These are phyloP conservation scores for Helianthus tuberosus DNA, from an alignment of 129 eudicot genomes.

Conservation along the genomic window DNA sequence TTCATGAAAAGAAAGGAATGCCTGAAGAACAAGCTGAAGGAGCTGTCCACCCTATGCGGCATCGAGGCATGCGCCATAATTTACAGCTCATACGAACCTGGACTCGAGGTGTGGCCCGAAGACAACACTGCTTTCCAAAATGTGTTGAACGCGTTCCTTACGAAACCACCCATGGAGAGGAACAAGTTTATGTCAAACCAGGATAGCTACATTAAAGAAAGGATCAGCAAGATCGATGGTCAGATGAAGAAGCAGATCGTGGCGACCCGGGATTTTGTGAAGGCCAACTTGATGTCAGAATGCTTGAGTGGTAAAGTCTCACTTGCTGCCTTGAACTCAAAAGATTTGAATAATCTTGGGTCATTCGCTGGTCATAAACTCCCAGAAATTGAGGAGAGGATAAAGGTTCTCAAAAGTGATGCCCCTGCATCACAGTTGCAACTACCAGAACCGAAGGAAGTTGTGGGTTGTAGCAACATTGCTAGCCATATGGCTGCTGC, in stretches of 20 bases:
- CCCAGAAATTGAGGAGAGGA: constrained; percentile 26
- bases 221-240: constrained; percentile 28
- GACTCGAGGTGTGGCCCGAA: constrained; percentile 43
- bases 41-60: constrained; percentile 41
- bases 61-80: constrained; percentile 41
- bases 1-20: constrained; percentile 40
- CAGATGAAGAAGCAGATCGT: neutral
- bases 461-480: constrained; percentile 4
- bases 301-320: constrained; percentile 21
- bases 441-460: neutral
- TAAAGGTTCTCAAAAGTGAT: constrained; percentile 12
- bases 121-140: constrained; percentile 2
- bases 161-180: constrained; percentile 7
- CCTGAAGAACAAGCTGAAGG: constrained; percentile 33
- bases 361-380: constrained; percentile 15
- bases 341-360: constrained; percentile 9
- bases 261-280: constrained; percentile 8
- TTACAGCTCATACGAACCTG: constrained; percentile 16
- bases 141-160: constrained; percentile 24
- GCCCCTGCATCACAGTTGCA: neutral
- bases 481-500: neutral
- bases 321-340: neutral
- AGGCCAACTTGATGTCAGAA: constrained; percentile 21
- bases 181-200: constrained; percentile 32
- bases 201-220: constrained; percentile 11